phyloP scores from a whole-genome alignment of 306 rosid species.

The Vachellia pachyceras region DNA sequence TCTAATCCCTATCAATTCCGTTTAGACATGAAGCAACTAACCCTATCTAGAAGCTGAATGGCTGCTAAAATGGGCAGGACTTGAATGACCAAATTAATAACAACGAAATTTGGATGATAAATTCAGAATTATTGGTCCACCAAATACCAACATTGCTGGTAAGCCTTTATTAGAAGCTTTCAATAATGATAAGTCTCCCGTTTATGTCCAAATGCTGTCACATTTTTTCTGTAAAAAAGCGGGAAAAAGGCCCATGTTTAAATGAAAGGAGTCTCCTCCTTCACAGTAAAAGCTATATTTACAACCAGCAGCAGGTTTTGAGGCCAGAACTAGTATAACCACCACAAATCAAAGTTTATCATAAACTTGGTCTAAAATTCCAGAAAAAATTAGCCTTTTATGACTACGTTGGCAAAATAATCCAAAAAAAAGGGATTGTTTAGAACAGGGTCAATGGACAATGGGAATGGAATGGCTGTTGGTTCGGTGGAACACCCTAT shows the following conservation, averaged over 20 bases:
- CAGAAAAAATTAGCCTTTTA: neutral
- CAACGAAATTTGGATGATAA: neutral
- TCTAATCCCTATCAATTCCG: neutral
- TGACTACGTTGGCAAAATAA: neutral
- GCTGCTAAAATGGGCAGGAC: neutral
- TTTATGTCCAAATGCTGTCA: neutral
- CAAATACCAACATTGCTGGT: neutral
- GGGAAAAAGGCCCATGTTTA: too few species aligned
- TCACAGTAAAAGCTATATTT: neutral
- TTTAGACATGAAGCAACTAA: neutral
- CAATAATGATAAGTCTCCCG: neutral
- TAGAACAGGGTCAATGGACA: neutral
- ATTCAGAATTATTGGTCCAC: neutral
- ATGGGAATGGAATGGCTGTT: neutral
- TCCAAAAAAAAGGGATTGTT: neutral
- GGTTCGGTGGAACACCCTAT: neutral
- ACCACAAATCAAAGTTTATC: slow-evolving; percentile 10
- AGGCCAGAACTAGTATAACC: neutral
- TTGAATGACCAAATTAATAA: slow-evolving; percentile 3
- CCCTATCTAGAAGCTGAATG: neutral
- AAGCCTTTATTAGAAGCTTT: neutral
- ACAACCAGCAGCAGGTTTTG: neutral
- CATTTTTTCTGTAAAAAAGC: neutral
- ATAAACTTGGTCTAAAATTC: slow-evolving; percentile 10
- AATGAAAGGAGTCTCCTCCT: too few species aligned